Evolutionary conservation across 441 rosid species (phyloP).

Genomic region (Erysimum cheiri): DNA sequence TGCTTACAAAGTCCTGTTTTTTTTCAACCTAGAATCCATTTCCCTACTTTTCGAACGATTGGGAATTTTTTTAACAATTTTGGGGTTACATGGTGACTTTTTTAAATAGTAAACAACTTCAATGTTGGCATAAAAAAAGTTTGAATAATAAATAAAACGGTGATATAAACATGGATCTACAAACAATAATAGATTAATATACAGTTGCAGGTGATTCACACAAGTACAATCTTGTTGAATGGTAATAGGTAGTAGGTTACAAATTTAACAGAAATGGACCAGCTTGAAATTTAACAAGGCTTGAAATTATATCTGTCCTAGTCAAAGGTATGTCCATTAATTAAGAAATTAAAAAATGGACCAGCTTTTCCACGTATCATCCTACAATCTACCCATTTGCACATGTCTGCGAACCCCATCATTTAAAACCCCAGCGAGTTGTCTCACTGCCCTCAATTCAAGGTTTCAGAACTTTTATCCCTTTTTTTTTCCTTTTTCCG

Average conservation of each 20-base stretch:
- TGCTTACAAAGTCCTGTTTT: constrained; percentile 36
- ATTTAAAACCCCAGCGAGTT: constrained; percentile 27
- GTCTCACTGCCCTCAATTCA: constrained; percentile 33
- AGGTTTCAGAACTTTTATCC: not conserved
- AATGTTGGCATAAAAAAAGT: not conserved
- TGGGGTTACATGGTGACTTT: not conserved
- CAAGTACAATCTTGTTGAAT: not conserved
- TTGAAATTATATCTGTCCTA: constrained; percentile 3
- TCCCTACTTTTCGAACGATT: constrained; percentile 5
- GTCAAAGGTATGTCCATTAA: constrained; percentile 34
- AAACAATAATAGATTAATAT: constrained; percentile 1
- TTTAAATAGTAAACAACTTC: not conserved
- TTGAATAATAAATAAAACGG: constrained; percentile 2
- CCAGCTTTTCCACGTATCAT: constrained; percentile 25
- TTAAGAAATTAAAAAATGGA: not conserved
- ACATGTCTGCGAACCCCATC: constrained; percentile 31
- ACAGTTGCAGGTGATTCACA: not conserved
- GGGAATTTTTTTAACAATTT: not conserved
- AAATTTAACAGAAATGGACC: no score
- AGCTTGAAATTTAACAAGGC: no score
- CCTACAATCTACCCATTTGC: not conserved
- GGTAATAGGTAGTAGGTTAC: not conserved
- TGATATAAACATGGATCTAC: constrained; percentile 20
- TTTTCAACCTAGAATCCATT: constrained; percentile 43
- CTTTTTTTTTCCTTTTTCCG: not conserved